A percentile compares a stretch with the other conserved stretches of the same genome.
Evolutionary conservation across 805 yeast species (phyloP).

Genomic region (Starmerella tilneyi): DNA sequence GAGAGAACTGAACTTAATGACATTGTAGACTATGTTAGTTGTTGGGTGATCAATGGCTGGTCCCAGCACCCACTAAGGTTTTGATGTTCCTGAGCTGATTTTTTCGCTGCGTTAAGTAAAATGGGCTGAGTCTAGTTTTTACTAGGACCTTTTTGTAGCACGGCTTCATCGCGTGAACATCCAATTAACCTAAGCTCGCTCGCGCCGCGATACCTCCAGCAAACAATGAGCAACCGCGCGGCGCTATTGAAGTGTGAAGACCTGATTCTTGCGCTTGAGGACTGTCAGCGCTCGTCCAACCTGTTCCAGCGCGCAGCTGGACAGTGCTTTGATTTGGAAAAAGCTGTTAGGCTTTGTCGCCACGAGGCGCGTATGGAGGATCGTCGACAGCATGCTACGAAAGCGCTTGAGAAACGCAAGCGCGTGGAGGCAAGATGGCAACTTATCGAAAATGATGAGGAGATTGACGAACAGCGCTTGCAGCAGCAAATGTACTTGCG

Average conservation of each 20-base stretch:
- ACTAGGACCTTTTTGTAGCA: too few relatives aligned
- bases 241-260: constrained; percentile 52
- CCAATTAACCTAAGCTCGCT: not conserved
- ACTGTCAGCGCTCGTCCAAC: constrained; percentile 62
- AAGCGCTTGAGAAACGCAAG: constrained; percentile 48
- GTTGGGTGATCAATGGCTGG: too few relatives aligned
- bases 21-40: too few relatives aligned
- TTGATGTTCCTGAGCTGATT: too few relatives aligned
- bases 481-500: not conserved
- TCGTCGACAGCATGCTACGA: constrained; percentile 38
- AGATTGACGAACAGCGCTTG: constrained; percentile 42
- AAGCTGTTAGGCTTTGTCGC: constrained; percentile 66
- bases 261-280: constrained; percentile 75
- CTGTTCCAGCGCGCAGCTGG: constrained; percentile 67
- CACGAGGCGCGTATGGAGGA: constrained; percentile 66
- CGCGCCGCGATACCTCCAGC: constrained; percentile 3
- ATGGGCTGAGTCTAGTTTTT: too few relatives aligned
- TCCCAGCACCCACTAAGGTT: too few relatives aligned
- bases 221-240: constrained; percentile 25
- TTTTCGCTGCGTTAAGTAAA: too few relatives aligned
- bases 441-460: constrained; percentile 48
- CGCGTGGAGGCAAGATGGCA: constrained; percentile 48
- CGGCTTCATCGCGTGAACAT: not conserved
- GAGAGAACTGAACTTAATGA: too few relatives aligned
- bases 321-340: constrained; percentile 72